Evolutionary conservation across 768 basidiomycete species (phyloP), one percentile per base, ranked within the genome.

Genomic region (Epithele typhae): DNA sequence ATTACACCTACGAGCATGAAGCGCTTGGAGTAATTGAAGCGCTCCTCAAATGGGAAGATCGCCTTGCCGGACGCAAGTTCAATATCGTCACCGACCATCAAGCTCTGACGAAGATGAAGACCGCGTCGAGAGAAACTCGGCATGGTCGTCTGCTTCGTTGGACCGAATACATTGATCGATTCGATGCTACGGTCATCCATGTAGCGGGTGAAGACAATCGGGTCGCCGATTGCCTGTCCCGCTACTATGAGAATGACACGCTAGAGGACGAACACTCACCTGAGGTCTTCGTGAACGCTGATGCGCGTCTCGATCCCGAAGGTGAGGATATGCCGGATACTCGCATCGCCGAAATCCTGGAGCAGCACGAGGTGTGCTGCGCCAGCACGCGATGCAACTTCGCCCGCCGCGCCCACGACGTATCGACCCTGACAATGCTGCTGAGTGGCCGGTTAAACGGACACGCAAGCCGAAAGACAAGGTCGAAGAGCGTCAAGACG

Each of bases 31-130:
- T 59, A 7, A 2, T 59, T 8, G 40, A 54, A 43, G 55, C 38
- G 1, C 40, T 67, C 1, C 10, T 64, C 3, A 64, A 64, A 27
- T 68, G 59, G 64, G 63, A 66, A 38, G 62, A 67, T 33, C 50
- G 66, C 0, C 37, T 68, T 0, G 61, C 64, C 7, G 27, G 27
- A 1, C 47, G 44, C 10, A 25, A 30, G 2, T 48, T 68, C 14
- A 53, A 24, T 0, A 49, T 68, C 1, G 45, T 63, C 0, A 64
- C 62, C 0, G 61, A 68, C 40, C 65, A 68, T 39, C 40, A 62
- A 21, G 57, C 61, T 0, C 56, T 68, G 3, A 46, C 52, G 18
- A 63, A n/a, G n/a, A n/a, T n/a, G n/a, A n/a, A n/a, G n/a, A 63
- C 54, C 40, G 68, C 34, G 57, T 53, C 0, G 52, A 57, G 19